Percentiles rank a stretch among this genome's conserved stretches.
These are phyloP conservation scores for Geotrichum histeridarum DNA, from an alignment of 1,139 yeast species.

Conservation along the genomic window DNA sequence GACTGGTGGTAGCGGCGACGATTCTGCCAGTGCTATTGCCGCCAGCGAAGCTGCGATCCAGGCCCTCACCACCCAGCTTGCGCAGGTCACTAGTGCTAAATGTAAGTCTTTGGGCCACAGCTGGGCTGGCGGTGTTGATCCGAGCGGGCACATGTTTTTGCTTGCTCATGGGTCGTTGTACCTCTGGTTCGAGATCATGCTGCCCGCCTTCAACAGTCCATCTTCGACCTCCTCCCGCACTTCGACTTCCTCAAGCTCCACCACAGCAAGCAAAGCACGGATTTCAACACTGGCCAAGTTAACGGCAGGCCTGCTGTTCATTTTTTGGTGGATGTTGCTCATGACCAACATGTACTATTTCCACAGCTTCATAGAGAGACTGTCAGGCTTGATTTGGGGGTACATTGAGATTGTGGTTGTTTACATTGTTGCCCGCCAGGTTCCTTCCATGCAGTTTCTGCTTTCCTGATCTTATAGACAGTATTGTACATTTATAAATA, in stretches of 20 bases:
- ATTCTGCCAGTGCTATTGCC: background rate
- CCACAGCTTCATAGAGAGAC: slow-evolving; percentile 72
- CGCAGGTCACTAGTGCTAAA: slow-evolving; percentile 1
- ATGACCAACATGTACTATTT: slow-evolving; percentile 74
- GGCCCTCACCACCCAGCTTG: background rate
- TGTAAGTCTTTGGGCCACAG: slow-evolving; percentile 63
- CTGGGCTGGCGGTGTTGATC: slow-evolving; percentile 95
- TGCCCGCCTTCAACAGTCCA: slow-evolving; percentile 29
- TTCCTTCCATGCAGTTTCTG: background rate
- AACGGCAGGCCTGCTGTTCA: slow-evolving; percentile 43
- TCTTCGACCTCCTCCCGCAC: background rate
- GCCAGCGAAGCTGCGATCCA: slow-evolving; percentile 3
- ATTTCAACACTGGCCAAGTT: slow-evolving; percentile 28
- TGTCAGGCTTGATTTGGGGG: slow-evolving; percentile 62
- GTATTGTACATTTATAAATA: background rate
- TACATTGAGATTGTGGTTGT: slow-evolving; percentile 44
- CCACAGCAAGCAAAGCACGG: background rate
- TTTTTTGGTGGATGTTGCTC: slow-evolving; percentile 86
- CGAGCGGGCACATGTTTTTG: slow-evolving; percentile 88
- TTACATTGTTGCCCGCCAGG: slow-evolving; percentile 29
- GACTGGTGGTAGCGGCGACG: slow-evolving; percentile 14
- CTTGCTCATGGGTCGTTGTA: slow-evolving; percentile 68
- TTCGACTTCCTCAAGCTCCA: background rate
- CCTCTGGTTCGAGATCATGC: slow-evolving; percentile 59
- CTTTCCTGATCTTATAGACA: background rate